A percentile compares a stretch with the other conserved stretches of the same genome.
phyloP scores from a whole-genome alignment of 1,284 basidiomycete species.

The Ustilago crameri region DNA sequence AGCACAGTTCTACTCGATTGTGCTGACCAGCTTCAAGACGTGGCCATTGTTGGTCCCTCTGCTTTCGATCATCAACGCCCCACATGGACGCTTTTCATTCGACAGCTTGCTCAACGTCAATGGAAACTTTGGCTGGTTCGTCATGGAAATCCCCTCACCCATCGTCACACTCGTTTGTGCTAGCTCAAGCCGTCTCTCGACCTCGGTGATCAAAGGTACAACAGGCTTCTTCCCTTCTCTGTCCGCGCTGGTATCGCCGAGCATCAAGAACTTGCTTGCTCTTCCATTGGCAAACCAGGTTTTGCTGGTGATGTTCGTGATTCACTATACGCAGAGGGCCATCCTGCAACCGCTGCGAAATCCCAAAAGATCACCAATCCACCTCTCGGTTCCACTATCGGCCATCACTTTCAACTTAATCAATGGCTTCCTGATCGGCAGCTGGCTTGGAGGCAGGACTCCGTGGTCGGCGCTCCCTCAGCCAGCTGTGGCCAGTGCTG shows the following conservation, averaged over 20 bases:
- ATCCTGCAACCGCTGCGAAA: constrained; percentile 83
- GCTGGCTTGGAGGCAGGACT: constrained; percentile 70
- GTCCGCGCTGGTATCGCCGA: constrained; percentile 58
- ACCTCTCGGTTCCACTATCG: constrained; percentile 75
- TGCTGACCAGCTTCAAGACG: constrained; percentile 67
- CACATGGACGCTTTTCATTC: constrained; percentile 78
- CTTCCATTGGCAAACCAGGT: constrained; percentile 72
- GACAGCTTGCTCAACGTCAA: constrained; percentile 53
- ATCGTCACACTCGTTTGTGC: constrained; percentile 70
- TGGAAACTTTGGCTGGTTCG: constrained; percentile 77
- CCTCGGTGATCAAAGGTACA: constrained; percentile 20
- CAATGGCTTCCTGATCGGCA: constrained; percentile 79
- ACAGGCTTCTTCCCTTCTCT: constrained; percentile 17
- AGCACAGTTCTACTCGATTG: constrained; percentile 53
- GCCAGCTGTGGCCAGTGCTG: constrained; percentile 65
- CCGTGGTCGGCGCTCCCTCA: constrained; percentile 49
- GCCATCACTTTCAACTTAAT: constrained; percentile 78
- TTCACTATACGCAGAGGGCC: constrained; percentile 86
- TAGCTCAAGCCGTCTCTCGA: constrained; percentile 71
- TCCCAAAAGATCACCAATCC: constrained; percentile 81
- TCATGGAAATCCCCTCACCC: constrained; percentile 86
- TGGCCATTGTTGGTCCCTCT: constrained; percentile 69
- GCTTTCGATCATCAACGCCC: constrained; percentile 74
- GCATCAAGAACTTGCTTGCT: constrained; percentile 59
- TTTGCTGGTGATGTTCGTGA: constrained; percentile 75